Evolutionary conservation across 2,329 filamentous ascomycete genomes (phyloP), one percentile per base, ranked within the genome.

Genomic region (Xylariaceae sp.): DNA sequence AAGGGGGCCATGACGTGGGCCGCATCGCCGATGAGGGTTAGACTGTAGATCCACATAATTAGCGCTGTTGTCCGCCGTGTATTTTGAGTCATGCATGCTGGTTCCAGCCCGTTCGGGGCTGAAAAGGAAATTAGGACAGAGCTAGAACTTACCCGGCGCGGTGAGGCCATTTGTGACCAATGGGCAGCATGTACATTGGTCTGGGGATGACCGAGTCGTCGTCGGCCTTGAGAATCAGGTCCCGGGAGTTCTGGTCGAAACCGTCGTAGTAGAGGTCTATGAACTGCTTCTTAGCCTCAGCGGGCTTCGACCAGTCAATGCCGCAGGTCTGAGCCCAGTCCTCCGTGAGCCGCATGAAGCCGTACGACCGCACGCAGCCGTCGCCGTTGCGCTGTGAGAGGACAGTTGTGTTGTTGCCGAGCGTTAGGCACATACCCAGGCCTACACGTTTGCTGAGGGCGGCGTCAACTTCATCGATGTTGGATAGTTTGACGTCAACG

Each of bases 1-100:
- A 72, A 74, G 0, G 74, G 72, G 0, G 70, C 70, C 66, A 74
- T 71, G 2, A 78, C 54, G 62, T 80, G 76, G 2, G 76, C 76
- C 1, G 76, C 74, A 59, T 80, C 76, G 1, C 78, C 78, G 15
- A 77, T 60, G 21, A 80, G 63, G 0, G 77, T 76, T n/a, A 76
- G 65, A 3, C 76, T 74, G 5, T 68, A n/a, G n/a, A n/a, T 54
- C 74, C 76, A 80, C 0, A 51, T 49, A 40, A 62, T n/a, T 26
- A 49, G 36, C 22, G n/a, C n/a, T n/a, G n/a, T n/a, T n/a, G n/a
- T n/a, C n/a, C n/a, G n/a, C n/a, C n/a, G n/a, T n/a, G n/a, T n/a
- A n/a, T n/a, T n/a, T n/a, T n/a, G n/a, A n/a, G n/a, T n/a, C n/a
- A n/a, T n/a, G n/a, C n/a, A n/a, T n/a, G n/a, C n/a, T n/a, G n/a